A percentile compares a stretch with the other conserved stretches of the same genome.
Evolutionary conservation across 192 early-diverging fungal genomes (phyloP).

Genomic region (Coemansia biformis): DNA sequence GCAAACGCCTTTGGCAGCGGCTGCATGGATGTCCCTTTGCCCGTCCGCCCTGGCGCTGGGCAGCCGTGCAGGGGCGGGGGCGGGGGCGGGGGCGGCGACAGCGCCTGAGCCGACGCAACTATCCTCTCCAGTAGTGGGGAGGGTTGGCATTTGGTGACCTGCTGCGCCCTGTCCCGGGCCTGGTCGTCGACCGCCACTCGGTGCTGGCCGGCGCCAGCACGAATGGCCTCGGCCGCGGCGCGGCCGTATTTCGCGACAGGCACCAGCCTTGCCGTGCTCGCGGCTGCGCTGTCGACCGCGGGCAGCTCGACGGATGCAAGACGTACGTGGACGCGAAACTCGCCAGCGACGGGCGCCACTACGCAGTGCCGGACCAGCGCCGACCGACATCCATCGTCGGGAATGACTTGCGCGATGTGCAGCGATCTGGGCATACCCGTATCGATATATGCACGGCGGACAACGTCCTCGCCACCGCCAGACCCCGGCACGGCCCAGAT

Average conservation of each 20-base stretch:
- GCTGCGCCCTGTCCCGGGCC: not conserved
- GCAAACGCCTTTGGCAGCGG: not conserved
- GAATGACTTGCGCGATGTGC: slow-evolving; percentile 19
- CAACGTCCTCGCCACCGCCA: not conserved
- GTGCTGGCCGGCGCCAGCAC: slow-evolving; percentile 4
- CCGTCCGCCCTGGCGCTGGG: not conserved
- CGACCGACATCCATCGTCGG: slow-evolving; percentile 8
- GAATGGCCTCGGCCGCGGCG: slow-evolving; percentile 6
- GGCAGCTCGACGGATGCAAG: slow-evolving; percentile 24
- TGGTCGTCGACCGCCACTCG: slow-evolving; percentile 8
- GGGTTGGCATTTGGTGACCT: slow-evolving; percentile 1
- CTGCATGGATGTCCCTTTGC: not conserved
- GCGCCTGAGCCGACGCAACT: slow-evolving; percentile 14
- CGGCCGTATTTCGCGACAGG: slow-evolving; percentile 4
- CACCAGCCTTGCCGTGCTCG: slow-evolving; percentile 19
- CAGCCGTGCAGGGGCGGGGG: not conserved
- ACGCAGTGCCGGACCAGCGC: slow-evolving; percentile 15
- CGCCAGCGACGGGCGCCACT: slow-evolving; percentile 6
- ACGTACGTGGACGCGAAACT: slow-evolving; percentile 6
- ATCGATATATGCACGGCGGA: slow-evolving; percentile 9
- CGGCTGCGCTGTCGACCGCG: slow-evolving; percentile 4
- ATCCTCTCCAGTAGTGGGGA: slow-evolving; percentile 26
- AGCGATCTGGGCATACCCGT: slow-evolving; percentile 32
- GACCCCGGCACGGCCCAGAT: slow-evolving; percentile 11
- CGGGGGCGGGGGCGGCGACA: slow-evolving; percentile 1